A percentile compares a stretch with the other conserved stretches of the same genome.
phyloP scores from a whole-genome alignment of 208 protist species.

The Trypanosoma lewisi region DNA sequence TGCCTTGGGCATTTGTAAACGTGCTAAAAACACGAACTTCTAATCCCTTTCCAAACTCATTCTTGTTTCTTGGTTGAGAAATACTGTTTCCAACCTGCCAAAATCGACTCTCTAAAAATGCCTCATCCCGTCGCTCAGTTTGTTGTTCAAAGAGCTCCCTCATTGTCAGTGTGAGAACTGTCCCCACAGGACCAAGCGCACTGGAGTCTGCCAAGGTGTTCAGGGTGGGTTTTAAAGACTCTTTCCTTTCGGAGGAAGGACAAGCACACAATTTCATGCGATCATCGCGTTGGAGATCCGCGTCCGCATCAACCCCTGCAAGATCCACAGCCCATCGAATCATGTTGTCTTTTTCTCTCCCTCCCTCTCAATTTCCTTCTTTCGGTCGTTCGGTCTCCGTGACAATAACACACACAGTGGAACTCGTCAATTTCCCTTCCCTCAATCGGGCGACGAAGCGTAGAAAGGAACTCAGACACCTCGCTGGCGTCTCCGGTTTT shows the following conservation, averaged over 20 bases:
- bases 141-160: conserved; percentile 42
- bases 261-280: conserved; percentile 33
- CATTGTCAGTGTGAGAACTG: conserved; percentile 45
- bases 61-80: conserved; percentile 7
- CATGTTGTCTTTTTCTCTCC: conserved; percentile 39
- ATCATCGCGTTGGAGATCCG: conserved; percentile 63
- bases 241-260: conserved; percentile 22
- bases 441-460: neutral
- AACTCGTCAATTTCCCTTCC: neutral
- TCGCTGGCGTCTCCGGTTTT: too few species aligned
- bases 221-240: conserved; percentile 15
- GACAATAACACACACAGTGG: too few species aligned
- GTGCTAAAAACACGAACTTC: conserved; percentile 79
- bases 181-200: conserved; percentile 34
- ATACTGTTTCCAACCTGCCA: neutral
- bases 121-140: conserved; percentile 18
- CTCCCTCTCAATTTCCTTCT: neutral
- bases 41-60: conserved; percentile 17
- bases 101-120: conserved; percentile 15
- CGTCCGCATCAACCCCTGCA: conserved; percentile 71
- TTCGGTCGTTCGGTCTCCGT: too few species aligned
- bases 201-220: conserved; percentile 4
- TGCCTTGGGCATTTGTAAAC: conserved; percentile 64
- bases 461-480: neutral
- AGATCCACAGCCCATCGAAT: conserved; percentile 83